These are phyloP conservation scores for Podila horticola DNA, from an alignment of 192 early-diverging fungal species.

Conservation along the genomic window DNA sequence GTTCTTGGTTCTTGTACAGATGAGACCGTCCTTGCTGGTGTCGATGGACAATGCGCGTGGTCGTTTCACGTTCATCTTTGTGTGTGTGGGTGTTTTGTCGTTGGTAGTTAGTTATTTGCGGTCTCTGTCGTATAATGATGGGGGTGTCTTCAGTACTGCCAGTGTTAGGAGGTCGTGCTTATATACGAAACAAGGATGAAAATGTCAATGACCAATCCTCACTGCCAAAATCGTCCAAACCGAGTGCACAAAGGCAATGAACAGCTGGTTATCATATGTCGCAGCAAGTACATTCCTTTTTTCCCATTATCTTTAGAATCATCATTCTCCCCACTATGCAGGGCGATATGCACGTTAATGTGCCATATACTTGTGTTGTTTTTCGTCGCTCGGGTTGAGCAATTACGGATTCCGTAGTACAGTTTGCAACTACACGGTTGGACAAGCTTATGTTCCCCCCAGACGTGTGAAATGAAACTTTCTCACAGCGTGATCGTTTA, in stretches of 20 bases:
- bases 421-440: no score
- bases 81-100: not conserved
- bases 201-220: not conserved
- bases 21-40: conserved; percentile 33
- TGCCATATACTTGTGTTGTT: no score
- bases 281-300: no score
- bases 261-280: no score
- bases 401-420: no score
- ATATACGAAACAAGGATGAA: not conserved
- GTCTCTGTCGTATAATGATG: not conserved
- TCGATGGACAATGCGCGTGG: conserved; percentile 27
- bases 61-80: not conserved
- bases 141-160: not conserved
- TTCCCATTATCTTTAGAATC: no score
- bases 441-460: no score
- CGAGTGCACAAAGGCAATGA: not conserved
- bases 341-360: no score
- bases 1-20: conserved; percentile 13
- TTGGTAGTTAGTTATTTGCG: not conserved
- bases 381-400: no score
- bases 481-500: no score
- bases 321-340: no score
- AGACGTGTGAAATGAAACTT: no score
- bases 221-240: conserved; percentile 2
- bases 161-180: not conserved